Evolutionary conservation across 2,329 filamentous ascomycete genomes (phyloP).

Genomic region (Hymenoscyphus fructigenus): DNA sequence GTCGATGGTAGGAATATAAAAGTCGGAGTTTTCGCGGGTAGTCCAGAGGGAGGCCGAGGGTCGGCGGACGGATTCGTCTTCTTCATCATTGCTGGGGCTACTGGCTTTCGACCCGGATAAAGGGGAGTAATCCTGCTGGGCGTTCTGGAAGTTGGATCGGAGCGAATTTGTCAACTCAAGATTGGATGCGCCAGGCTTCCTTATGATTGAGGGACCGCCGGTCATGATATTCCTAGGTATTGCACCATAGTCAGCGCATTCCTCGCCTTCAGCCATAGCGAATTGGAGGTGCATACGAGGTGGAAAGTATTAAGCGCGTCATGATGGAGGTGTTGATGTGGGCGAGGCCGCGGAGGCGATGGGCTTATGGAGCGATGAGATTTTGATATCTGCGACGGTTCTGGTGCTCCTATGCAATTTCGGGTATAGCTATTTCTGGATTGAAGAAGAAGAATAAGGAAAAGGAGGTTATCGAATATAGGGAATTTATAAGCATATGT

Average conservation of each 20-base stretch:
- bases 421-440: not conserved
- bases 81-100: conserved; percentile 36
- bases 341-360: not conserved
- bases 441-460: not conserved
- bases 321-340: conserved; percentile 37
- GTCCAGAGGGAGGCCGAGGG: conserved; percentile 62
- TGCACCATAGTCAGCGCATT: conserved; percentile 17
- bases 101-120: conserved; percentile 40
- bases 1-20: conserved; percentile 78
- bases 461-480: conserved; percentile 1
- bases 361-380: not conserved
- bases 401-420: not conserved
- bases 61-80: conserved; percentile 32
- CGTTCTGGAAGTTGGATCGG: conserved; percentile 75
- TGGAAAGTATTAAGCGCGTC: conserved; percentile 83
- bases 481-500: conserved; percentile 3
- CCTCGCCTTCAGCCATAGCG: conserved; percentile 11
- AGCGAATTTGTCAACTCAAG: conserved; percentile 89
- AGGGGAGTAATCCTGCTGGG: conserved; percentile 60
- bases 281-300: conserved; percentile 61
- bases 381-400: not conserved
- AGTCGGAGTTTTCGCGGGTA: conserved; percentile 53
- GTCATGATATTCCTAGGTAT: conserved; percentile 54
- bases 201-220: conserved; percentile 79
- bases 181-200: conserved; percentile 79